A percentile compares a stretch with the other conserved stretches of the same genome.
These are phyloP conservation scores for Botryobasidium botryosum DNA, from an alignment of 768 basidiomycete species.

Conservation along the genomic window DNA sequence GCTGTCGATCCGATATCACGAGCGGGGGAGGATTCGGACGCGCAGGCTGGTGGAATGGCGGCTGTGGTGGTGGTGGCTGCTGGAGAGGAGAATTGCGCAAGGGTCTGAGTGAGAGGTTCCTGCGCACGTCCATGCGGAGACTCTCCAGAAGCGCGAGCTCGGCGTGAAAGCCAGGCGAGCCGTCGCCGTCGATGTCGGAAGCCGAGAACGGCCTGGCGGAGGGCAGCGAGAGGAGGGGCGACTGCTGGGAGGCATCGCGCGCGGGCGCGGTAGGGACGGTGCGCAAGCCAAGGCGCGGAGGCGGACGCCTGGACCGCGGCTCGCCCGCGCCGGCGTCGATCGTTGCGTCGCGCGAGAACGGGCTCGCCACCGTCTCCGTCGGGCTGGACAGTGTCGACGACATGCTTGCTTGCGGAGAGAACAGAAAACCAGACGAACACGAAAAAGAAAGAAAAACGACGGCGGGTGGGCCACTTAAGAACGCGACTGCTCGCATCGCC, in stretches of 20 bases:
- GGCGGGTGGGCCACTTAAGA: too few species aligned
- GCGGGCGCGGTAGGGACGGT: too few species aligned
- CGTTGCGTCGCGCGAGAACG: neutral
- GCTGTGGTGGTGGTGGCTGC: neutral
- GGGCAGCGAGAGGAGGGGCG: too few species aligned
- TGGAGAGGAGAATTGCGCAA: slow-evolving; percentile 21
- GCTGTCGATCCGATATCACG: slow-evolving; percentile 29
- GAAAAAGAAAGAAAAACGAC: too few species aligned
- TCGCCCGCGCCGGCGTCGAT: neutral
- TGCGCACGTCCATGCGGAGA: slow-evolving; percentile 52
- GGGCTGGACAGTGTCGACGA: neutral
- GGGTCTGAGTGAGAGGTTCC: slow-evolving; percentile 63
- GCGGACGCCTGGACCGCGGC: neutral
- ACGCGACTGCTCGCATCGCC: too few species aligned
- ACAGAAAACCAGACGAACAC: too few species aligned
- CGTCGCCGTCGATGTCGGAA: slow-evolving; percentile 20
- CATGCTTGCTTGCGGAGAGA: neutral
- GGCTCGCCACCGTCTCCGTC: neutral
- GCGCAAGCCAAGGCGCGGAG: too few species aligned
- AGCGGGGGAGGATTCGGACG: slow-evolving; percentile 25
- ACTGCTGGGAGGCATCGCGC: too few species aligned
- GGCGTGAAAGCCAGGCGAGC: slow-evolving; percentile 50
- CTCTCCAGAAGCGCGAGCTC: slow-evolving; percentile 51
- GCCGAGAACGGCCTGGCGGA: neutral
- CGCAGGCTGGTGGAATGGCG: neutral